Percentiles rank a stretch among this genome's conserved stretches.
These are phyloP conservation scores for Boechera divaricarpa DNA, from an alignment of 345 rosid species.

Conservation along the genomic window DNA sequence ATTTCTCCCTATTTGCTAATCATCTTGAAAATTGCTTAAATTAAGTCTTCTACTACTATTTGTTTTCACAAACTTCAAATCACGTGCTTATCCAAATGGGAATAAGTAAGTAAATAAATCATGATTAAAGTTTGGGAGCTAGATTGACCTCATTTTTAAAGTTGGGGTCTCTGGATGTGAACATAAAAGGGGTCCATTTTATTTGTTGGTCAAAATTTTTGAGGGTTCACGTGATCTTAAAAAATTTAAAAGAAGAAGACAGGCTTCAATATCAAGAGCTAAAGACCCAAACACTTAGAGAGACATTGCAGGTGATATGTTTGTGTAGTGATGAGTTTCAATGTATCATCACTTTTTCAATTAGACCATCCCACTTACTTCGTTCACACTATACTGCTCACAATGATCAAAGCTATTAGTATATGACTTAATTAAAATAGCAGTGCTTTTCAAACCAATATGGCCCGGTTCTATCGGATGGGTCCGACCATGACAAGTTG, in stretches of 20 bases:
- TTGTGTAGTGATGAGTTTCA: conserved; percentile 44
- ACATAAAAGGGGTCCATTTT: conserved; percentile 43
- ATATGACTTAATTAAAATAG: background rate
- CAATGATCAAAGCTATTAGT: conserved; percentile 21
- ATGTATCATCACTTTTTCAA: conserved; percentile 29
- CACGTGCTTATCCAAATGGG: conserved; percentile 38
- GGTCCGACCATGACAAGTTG: background rate
- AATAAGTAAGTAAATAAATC: background rate
- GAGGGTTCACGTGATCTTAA: conserved; percentile 41
- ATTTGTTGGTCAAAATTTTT: conserved; percentile 34
- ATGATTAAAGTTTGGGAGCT: conserved; percentile 30
- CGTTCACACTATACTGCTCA: conserved; percentile 19
- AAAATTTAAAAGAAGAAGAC: conserved; percentile 27
- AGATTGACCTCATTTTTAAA: conserved; percentile 34
- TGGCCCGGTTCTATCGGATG: background rate
- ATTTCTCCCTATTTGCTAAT: conserved; percentile 28
- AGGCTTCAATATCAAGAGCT: conserved; percentile 41
- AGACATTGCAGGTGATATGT: conserved; percentile 41
- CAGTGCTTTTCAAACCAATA: background rate
- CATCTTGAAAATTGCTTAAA: conserved; percentile 36
- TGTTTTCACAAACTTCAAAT: conserved; percentile 4
- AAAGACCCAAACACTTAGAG: conserved; percentile 39
- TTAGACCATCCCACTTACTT: conserved; percentile 42
- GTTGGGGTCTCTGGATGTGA: conserved; percentile 22
- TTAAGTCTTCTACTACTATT: conserved; percentile 29